Evolutionary conservation across 371 early-diverging fungal species (phyloP).

Genomic region (Parasitella parasitica): DNA sequence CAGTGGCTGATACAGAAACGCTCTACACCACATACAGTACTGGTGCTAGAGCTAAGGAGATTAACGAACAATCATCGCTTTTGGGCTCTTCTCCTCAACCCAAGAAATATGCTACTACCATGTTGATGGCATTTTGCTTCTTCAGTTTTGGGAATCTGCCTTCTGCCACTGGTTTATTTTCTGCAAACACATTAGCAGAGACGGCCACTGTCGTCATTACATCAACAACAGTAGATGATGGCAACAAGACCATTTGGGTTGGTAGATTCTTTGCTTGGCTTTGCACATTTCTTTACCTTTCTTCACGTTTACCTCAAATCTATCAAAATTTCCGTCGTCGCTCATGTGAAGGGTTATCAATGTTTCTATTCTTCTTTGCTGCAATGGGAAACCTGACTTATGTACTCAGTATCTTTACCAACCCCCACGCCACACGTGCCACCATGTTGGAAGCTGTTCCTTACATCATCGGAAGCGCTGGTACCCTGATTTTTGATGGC

Average conservation of each 20-base stretch:
- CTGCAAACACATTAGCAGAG: background rate
- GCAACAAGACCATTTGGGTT: conserved; percentile 30
- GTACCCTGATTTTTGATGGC: conserved; percentile 64
- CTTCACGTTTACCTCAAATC: conserved; percentile 71
- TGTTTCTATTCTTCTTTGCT: conserved; percentile 71
- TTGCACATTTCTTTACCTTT: conserved; percentile 67
- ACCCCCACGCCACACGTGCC: conserved; percentile 49
- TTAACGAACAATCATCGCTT: conserved; percentile 16
- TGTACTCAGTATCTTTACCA: conserved; percentile 60
- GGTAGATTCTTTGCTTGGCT: conserved; percentile 69
- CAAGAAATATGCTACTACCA: conserved; percentile 21
- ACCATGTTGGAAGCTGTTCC: conserved; percentile 57
- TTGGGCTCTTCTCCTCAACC: conserved; percentile 9
- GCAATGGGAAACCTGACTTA: conserved; percentile 73
- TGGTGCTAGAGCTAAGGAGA: conserved; percentile 3
- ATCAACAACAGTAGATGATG: background rate
- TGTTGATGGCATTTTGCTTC: conserved; percentile 16
- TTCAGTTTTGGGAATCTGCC: background rate
- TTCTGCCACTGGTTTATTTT: conserved; percentile 4
- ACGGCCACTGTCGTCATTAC: background rate
- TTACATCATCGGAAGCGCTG: conserved; percentile 68
- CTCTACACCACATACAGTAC: conserved; percentile 5
- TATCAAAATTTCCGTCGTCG: conserved; percentile 57
- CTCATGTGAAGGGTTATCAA: conserved; percentile 67
- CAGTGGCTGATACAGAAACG: background rate